Evolutionary conservation across 331 rosid species (phyloP), one percentile per base, ranked within the genome.

Genomic region (Quercus tomentella): DNA sequence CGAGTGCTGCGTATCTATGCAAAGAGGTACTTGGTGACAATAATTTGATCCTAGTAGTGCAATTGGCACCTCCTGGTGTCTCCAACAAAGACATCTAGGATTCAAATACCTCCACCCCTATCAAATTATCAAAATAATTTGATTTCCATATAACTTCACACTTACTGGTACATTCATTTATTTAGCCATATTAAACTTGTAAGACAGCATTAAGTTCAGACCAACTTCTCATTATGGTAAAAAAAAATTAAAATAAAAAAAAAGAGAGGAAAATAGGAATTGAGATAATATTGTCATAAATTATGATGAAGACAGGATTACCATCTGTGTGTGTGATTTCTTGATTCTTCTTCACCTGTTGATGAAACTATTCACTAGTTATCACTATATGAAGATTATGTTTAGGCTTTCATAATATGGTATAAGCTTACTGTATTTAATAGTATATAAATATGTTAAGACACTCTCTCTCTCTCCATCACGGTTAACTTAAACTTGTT

Each of bases 1-100:
- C 90, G 94, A 68, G 91, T 96, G 66, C 73, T 96, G 80, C 94
- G 84, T 37, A 87, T 91, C 63, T 93, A 91, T 88, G 77, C 86
- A n/a, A 96, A 91, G 87, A 91, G 98, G 99, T 93, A 79, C 60
- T 33, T 7, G 2, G 28, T 70, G 31, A 28, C 65, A 70, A 17
- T 56, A 56, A 75, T 37, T 51, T 84, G 41, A 49, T 51, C 49
- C 49, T 41, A 41, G 14, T 41, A 9, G 49, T 41, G 49, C 49
- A 41, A 41, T 41, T 41, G 14, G 49, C 49, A 41, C 14, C 4
- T 41, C 49, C 14, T 9, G 4, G 49, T 41, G 49, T 41, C 14
- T 41, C 14, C 14, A 41, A 41, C 49, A 9, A 41, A 41, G 49
- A 41, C 49, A 41, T 41, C 12, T 41, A 41, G 14, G 4, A 41